Base-by-base conservation (phyloP, 768 basidiomycete species). In the Mycena haematopus region DNA sequence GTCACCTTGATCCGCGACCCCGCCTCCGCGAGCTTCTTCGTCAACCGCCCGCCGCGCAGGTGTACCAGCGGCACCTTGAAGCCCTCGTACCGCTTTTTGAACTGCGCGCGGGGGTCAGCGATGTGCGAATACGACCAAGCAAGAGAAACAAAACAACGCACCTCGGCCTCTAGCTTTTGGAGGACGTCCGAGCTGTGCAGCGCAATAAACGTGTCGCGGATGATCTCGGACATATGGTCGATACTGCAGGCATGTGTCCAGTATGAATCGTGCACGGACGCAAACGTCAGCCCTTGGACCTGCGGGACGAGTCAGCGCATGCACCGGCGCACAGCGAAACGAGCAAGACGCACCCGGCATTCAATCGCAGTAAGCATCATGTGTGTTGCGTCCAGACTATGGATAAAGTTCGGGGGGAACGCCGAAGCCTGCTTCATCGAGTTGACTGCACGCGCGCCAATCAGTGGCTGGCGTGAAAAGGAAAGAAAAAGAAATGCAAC, bases 321-420 rank as follows among this genome's bases (percentile, higher is more conserved):
- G 31, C 31, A 11, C 31, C 31, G n/a, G n/a, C n/a, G n/a, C n/a
- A 33, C 31, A 33, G 11, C 11, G 11, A 33, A 33, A 33, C 31
- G 9, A 38, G 44, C 25, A 3, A n/a, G n/a, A n/a, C 42, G 54
- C 22, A 93, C 94, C 65, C 84, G 79, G 74, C 95, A 97, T 67
- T 94, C 90, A 50, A 96, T 81, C 11, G 96, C 95, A 2, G 96
- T 97, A 68, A 98, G 77, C 86, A 98, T 90, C 95, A 99, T 99
- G 77, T 99, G 97, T 1, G 96, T 96, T 2, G 97, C 97, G 74
- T 99, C 97, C 29, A 99, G 82, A 71, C 92, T 93, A 73, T 99
- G 97, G 55, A 99, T 94, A 71, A 96, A 99, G 78, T 99, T 99
- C 51, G 97, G 97, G 6, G 97, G 96, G 87, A 99, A 99, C 0